A percentile compares a stretch with the other conserved stretches of the same genome.
Conservation (phyloP, 495 filamentous ascomycete species). For the Ramalina intermedia region DNA sequence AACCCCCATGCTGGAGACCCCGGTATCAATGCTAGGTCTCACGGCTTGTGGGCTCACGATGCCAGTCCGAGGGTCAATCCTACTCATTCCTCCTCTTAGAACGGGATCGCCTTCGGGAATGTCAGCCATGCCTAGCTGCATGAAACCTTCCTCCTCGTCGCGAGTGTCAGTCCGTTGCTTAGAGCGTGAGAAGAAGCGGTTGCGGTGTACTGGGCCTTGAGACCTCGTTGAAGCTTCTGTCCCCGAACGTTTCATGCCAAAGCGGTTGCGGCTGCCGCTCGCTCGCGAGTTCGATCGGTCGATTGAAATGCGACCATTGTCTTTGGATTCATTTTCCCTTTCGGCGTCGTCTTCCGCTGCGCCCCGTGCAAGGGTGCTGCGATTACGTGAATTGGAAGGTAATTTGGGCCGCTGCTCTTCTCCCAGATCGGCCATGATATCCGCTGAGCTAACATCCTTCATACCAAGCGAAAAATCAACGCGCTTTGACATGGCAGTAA, state of each 20-base stretch:
- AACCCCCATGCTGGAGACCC: not conserved
- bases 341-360: slow-evolving; percentile 27
- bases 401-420: slow-evolving; percentile 32
- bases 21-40: slow-evolving; percentile 11
- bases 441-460: slow-evolving; percentile 40
- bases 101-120: slow-evolving; percentile 17
- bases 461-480: slow-evolving; percentile 69
- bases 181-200: slow-evolving; percentile 22
- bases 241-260: slow-evolving; percentile 8
- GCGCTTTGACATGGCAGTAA: slow-evolving; percentile 41
- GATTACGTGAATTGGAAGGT: slow-evolving; percentile 27
- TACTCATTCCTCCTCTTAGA: not conserved
- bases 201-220: slow-evolving; percentile 16
- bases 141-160: slow-evolving; percentile 21
- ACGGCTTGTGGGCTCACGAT: slow-evolving; percentile 21
- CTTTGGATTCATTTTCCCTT: slow-evolving; percentile 4
- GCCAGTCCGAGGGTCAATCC: slow-evolving; percentile 21
- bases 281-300: slow-evolving; percentile 12
- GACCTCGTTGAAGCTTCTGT: slow-evolving; percentile 2
- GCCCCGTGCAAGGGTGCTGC: slow-evolving; percentile 27
- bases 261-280: slow-evolving; percentile 4
- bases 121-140: slow-evolving; percentile 24
- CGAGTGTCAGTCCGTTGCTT: slow-evolving; percentile 10
- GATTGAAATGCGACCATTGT: not conserved
- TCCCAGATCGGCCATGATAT: slow-evolving; percentile 56